Conservation (phyloP, 192 early-diverging fungal species). For the Gaertneriomyces sp. region DNA sequence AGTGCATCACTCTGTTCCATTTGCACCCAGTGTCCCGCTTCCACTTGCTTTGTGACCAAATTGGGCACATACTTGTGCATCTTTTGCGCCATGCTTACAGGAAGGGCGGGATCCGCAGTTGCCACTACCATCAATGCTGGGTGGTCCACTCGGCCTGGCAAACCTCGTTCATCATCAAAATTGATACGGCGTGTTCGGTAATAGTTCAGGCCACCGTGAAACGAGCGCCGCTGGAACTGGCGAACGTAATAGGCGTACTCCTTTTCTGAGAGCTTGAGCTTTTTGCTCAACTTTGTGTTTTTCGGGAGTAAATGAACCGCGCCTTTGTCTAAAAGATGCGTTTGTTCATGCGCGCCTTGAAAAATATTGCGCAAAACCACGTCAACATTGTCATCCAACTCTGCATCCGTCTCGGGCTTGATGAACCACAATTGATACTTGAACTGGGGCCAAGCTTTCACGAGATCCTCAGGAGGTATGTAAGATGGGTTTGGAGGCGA, state of each 20-base stretch:
- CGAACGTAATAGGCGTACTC: conserved; percentile 57
- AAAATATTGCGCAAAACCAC: conserved; percentile 34
- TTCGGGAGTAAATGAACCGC: neutral
- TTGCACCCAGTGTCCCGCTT: conserved; percentile 26
- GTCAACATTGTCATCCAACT: conserved; percentile 38
- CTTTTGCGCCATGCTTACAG: conserved; percentile 11
- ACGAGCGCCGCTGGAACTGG: conserved; percentile 32
- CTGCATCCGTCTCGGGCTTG: conserved; percentile 36
- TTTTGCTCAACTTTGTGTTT: conserved; percentile 1
- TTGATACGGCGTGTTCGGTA: conserved; percentile 42
- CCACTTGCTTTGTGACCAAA: conserved; percentile 1
- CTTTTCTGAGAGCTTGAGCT: conserved; percentile 11
- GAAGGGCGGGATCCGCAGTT: conserved; percentile 7
- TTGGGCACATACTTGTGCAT: conserved; percentile 15
- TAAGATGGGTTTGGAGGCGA: conserved; percentile 31
- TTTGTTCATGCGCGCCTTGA: conserved; percentile 10
- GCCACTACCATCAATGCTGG: conserved; percentile 4
- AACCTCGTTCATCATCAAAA: conserved; percentile 32
- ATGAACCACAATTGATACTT: conserved; percentile 44
- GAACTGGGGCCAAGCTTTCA: conserved; percentile 47
- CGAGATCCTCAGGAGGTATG: conserved; percentile 43
- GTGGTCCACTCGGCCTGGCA: neutral
- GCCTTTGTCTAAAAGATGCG: neutral
- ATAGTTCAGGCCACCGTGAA: conserved; percentile 58
- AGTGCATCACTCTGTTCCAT: conserved; percentile 23